phyloP scores from a whole-genome alignment of 148 eudicot genomes.

The Cornus kousa region DNA sequence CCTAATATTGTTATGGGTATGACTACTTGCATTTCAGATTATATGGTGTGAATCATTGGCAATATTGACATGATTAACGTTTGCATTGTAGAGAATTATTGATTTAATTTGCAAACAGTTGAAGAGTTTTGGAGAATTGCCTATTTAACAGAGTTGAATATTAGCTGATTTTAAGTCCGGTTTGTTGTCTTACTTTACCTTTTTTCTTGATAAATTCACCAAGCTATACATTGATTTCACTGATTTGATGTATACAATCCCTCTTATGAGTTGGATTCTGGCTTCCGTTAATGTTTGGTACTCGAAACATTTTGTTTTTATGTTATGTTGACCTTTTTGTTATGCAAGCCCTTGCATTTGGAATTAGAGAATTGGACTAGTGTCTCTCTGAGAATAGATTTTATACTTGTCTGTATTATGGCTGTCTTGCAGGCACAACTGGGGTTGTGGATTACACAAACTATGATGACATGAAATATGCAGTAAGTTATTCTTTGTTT shows the following conservation, averaged over 20 bases:
- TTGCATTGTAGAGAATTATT: no score
- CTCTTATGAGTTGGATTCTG: neutral
- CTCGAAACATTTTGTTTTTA: neutral
- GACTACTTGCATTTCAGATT: no score
- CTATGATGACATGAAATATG: conserved; percentile 94
- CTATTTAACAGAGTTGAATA: no score
- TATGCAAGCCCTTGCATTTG: conserved; percentile 2
- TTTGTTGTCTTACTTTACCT: no score
- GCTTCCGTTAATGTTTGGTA: neutral
- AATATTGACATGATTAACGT: no score
- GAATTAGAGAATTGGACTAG: neutral
- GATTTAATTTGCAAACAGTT: no score
- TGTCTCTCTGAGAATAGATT: neutral
- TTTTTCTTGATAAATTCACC: no score
- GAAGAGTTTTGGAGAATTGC: no score
- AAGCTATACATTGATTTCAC: no score
- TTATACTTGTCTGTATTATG: neutral
- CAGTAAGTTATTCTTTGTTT: conserved; percentile 44
- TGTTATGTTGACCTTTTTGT: neutral
- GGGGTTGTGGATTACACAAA: conserved; percentile 93
- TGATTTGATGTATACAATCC: neutral
- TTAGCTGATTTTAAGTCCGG: no score
- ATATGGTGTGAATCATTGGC: no score
- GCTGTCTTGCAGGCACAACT: conserved; percentile 60
- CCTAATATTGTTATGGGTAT: no score